These are phyloP conservation scores for Nemophila menziesii DNA, from an alignment of 257 asterid species.

Conservation along the genomic window DNA sequence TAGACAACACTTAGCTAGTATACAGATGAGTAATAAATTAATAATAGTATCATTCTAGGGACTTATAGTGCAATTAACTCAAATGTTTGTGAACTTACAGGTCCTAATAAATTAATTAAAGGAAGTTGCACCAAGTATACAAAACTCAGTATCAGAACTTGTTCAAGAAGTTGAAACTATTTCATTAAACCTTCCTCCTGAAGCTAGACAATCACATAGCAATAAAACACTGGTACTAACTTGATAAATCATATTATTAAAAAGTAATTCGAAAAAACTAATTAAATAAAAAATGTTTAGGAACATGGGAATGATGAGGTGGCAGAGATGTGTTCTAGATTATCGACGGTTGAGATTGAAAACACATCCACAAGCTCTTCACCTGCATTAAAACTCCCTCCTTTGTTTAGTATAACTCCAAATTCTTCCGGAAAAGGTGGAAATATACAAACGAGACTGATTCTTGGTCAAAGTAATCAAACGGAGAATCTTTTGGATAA, in stretches of 20 bases:
- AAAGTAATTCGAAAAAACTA: slow-evolving; percentile 8
- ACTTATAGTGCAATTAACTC: no score
- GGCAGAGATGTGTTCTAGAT: slow-evolving; percentile 57
- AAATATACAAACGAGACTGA: slow-evolving; percentile 56
- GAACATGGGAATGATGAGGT: slow-evolving; percentile 60
- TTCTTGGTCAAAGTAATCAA: slow-evolving; percentile 37
- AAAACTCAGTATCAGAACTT: no score
- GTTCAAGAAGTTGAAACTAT: slow-evolving; percentile 74
- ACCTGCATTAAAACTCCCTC: slow-evolving; percentile 84
- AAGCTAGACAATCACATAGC: slow-evolving; percentile 54
- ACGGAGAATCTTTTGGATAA: slow-evolving; percentile 38
- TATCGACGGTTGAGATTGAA: slow-evolving; percentile 74
- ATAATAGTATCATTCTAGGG: not conserved
- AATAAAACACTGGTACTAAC: slow-evolving; percentile 53
- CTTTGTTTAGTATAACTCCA: slow-evolving; percentile 81
- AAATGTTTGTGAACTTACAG: slow-evolving; percentile 30
- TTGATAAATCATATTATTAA: slow-evolving; percentile 7
- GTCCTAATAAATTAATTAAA: slow-evolving; percentile 92
- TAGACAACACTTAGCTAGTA: slow-evolving; percentile 86
- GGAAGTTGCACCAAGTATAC: slow-evolving; percentile 92
- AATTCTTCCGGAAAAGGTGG: slow-evolving; percentile 78
- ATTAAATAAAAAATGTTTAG: slow-evolving; percentile 27
- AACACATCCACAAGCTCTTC: slow-evolving; percentile 64
- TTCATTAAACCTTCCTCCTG: slow-evolving; percentile 53
- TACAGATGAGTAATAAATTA: slow-evolving; percentile 71